phyloP scores from a whole-genome alignment of 2,329 filamentous ascomycete genomes.

The Anthostomella pinea region DNA sequence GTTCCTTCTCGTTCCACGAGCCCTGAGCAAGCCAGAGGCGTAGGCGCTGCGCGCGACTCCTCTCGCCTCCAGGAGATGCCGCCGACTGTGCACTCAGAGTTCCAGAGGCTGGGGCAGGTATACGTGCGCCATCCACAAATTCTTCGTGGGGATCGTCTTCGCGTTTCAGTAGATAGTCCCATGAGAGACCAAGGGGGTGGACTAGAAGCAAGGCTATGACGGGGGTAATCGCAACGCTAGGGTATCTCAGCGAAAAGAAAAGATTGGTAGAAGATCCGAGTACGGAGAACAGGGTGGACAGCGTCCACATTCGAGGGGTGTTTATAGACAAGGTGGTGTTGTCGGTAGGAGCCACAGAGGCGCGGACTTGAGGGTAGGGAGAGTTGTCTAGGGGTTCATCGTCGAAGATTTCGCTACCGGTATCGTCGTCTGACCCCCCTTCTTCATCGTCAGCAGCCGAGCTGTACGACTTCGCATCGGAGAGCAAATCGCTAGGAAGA shows the following conservation, averaged over 20 bases:
- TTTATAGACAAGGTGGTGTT: conserved; percentile 77
- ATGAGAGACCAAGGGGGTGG: conserved; percentile 76
- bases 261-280: conserved; percentile 81
- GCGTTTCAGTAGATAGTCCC: conserved; percentile 70
- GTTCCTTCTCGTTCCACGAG: conserved; percentile 84
- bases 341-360: conserved; percentile 74
- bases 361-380: conserved; percentile 74
- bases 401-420: conserved; percentile 35
- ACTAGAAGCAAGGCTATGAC: conserved; percentile 84
- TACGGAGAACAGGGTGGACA: conserved; percentile 77
- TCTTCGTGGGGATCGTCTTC: conserved; percentile 51
- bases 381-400: conserved; percentile 65
- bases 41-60: conserved; percentile 40
- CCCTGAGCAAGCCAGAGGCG: conserved; percentile 78
- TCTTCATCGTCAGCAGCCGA: conserved; percentile 23
- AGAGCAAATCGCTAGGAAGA: conserved; percentile 43
- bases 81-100: conserved; percentile 9
- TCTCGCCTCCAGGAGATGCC: conserved; percentile 14
- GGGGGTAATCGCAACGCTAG: conserved; percentile 83
- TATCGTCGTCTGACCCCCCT: conserved; percentile 33
- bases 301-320: conserved; percentile 81
- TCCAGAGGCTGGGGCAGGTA: conserved; percentile 7
- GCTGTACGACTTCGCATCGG: conserved; percentile 38
- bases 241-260: conserved; percentile 87
- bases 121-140: conserved; percentile 53